Base-by-base conservation (phyloP, 768 basidiomycete species). In the Rhodocollybia butyracea region DNA sequence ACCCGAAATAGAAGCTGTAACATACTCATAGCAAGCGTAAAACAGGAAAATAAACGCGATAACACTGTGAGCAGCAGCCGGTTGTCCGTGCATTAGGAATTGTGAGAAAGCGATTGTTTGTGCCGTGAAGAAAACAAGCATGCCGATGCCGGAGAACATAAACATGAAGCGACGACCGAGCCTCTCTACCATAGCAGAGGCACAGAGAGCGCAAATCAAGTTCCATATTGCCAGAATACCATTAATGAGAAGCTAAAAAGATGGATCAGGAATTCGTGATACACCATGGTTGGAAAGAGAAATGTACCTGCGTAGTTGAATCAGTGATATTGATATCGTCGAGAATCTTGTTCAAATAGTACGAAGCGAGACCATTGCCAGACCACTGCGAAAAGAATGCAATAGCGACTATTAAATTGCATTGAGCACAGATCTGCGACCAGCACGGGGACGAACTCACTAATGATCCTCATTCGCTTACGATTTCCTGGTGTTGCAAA, bases 171-270 rank as follows among this genome's bases (percentile, higher is more conserved):
- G 75, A 56, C 81, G 78, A 12, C 82, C 81, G 31, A 78, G 64
- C 43, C 69, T 70, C 53, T 87, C 78, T 61, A 77, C 75, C 61
- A 77, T 65, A 61, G 79, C 69, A n/a, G 83, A 73, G 12, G 84
- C 83, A 3, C 59, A 58, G 41, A 78, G 46, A 0, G 81, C 80
- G 71, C 80, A 81, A 55, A 66, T 60, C 59, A 86, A 62, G 66
- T 82, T 86, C 77, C 78, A 84, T 59, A 83, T 76, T 57, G 79
- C 79, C 42, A 86, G 73, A 59, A 84, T 77, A 60, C 80, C 83
- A 59, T 84, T 84, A 71, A 86, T 82, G 54, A 82, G 71, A 12
- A 80, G 74, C 68, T 85, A 77, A 79, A 74, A 10, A 2, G 43
- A 24, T 27, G 26, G 26, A 19, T 45, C 43, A 45, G n/a, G 26